Percentiles rank a stretch among this genome's conserved stretches.
phyloP scores from a whole-genome alignment of 2,329 filamentous ascomycete species.

The Madurella fahalii region DNA sequence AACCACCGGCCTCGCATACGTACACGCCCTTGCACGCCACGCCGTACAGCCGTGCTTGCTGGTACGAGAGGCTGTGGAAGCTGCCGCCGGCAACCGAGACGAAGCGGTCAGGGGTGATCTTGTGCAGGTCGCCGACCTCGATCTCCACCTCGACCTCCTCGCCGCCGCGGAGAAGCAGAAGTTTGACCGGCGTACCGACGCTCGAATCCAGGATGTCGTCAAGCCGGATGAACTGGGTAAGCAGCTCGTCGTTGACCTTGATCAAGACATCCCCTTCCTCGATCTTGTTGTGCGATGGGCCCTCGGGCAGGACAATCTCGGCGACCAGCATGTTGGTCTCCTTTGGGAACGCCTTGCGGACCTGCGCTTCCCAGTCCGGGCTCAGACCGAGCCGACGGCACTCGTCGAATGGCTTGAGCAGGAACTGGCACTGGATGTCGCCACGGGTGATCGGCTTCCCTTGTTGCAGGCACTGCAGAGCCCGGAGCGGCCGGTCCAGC shows the following conservation, averaged over 20 bases:
- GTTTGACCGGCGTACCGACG: slow-evolving; percentile 71
- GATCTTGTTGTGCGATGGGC: slow-evolving; percentile 80
- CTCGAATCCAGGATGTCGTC: slow-evolving; percentile 89
- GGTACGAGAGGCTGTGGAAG: slow-evolving; percentile 95
- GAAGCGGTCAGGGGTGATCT: slow-evolving; percentile 93
- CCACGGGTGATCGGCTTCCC: slow-evolving; percentile 75
- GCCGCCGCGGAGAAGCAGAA: slow-evolving; percentile 85
- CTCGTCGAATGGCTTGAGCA: slow-evolving; percentile 96
- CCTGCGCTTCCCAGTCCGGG: slow-evolving; percentile 78
- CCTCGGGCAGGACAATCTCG: slow-evolving; percentile 88
- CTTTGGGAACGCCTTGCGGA: slow-evolving; percentile 78
- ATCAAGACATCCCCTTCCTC: slow-evolving; percentile 92
- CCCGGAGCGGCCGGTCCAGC: slow-evolving; percentile 82
- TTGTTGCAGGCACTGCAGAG: slow-evolving; percentile 78
- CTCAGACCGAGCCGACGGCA: slow-evolving; percentile 84
- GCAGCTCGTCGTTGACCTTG: slow-evolving; percentile 86
- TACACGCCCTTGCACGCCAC: slow-evolving; percentile 90
- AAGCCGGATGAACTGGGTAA: slow-evolving; percentile 87
- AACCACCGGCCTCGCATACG: slow-evolving; percentile 89
- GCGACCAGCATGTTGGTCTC: slow-evolving; percentile 97
- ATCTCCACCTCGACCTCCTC: slow-evolving; percentile 82
- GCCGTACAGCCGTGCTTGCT: slow-evolving; percentile 92
- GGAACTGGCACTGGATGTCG: slow-evolving; percentile 97
- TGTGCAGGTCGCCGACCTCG: slow-evolving; percentile 82
- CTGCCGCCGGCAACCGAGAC: slow-evolving; percentile 89